Evolutionary conservation across 1,139 yeast genomes (phyloP).

Genomic region (Diutina scorzettiae): DNA sequence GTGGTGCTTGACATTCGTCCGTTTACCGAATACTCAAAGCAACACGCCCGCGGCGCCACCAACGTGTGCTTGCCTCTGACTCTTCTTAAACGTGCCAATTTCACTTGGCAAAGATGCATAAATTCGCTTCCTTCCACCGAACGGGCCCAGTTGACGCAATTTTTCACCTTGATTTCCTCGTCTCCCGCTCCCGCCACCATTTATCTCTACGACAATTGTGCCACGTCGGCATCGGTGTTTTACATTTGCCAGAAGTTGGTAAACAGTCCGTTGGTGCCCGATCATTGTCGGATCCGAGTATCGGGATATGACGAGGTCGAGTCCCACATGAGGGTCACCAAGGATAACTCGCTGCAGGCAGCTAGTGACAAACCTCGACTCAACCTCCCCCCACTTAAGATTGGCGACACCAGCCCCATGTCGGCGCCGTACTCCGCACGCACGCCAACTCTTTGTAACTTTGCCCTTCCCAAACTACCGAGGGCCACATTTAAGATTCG

Average conservation of each 20-base stretch:
- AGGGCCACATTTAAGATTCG: conserved; percentile 4
- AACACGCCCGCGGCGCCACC: conserved; percentile 43
- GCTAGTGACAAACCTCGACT: background rate
- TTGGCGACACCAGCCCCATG: background rate
- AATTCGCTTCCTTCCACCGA: conserved; percentile 35
- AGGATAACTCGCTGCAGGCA: background rate
- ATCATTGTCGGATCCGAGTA: conserved; percentile 9
- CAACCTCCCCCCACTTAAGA: background rate
- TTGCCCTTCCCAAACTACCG: background rate
- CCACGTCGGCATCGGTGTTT: conserved; percentile 26
- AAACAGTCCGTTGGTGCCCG: conserved; percentile 19
- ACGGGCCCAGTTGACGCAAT: background rate
- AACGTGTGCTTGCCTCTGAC: conserved; percentile 74
- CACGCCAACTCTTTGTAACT: background rate
- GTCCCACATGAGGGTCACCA: background rate
- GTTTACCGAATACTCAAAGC: conserved; percentile 44
- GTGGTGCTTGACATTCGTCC: conserved; percentile 62
- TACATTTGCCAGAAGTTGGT: conserved; percentile 40
- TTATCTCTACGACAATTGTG: conserved; percentile 21
- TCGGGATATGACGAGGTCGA: background rate
- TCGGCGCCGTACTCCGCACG: background rate
- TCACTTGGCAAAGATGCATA: conserved; percentile 42
- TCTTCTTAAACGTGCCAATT: conserved; percentile 54
- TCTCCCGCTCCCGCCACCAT: conserved; percentile 12
- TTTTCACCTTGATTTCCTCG: background rate